Evolutionary conservation across 2,329 filamentous ascomycete species (phyloP).

Genomic region (Rhexocercosporidium sp.): DNA sequence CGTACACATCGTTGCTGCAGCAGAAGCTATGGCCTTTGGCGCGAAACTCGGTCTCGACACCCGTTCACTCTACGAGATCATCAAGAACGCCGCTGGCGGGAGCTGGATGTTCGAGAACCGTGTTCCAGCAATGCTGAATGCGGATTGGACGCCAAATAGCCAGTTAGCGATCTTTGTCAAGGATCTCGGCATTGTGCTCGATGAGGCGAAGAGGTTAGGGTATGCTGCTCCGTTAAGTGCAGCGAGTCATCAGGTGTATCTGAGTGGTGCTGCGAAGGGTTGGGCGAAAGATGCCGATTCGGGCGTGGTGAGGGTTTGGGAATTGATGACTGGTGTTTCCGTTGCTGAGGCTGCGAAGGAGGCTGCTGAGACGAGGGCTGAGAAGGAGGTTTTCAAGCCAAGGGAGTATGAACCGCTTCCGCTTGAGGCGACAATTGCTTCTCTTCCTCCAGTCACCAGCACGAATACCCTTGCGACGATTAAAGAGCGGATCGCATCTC

Average conservation of each 20-base stretch:
- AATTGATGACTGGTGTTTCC: conserved; percentile 32
- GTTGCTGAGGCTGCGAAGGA: conserved; percentile 20
- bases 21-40: conserved; percentile 62
- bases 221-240: conserved; percentile 44
- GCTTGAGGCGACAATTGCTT: conserved; percentile 16
- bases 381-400: conserved; percentile 10
- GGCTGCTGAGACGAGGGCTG: background rate
- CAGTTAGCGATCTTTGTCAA: conserved; percentile 46
- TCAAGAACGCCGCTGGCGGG: conserved; percentile 46
- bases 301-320: conserved; percentile 47
- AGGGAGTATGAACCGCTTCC: conserved; percentile 20
- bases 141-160: conserved; percentile 43
- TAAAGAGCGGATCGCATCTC: conserved; percentile 10
- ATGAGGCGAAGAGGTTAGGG: conserved; percentile 35
- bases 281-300: conserved; percentile 43
- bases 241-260: conserved; percentile 42
- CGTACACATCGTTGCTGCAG: conserved; percentile 59
- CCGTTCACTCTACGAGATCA: conserved; percentile 50
- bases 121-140: conserved; percentile 45
- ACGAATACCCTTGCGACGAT: conserved; percentile 18
- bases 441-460: conserved; percentile 15
- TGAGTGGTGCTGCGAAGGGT: conserved; percentile 42
- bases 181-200: conserved; percentile 42
- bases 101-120: conserved; percentile 48
- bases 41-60: conserved; percentile 58